Evolutionary conservation across 768 basidiomycete genomes (phyloP).

Genomic region (Roridomyces roridus): DNA sequence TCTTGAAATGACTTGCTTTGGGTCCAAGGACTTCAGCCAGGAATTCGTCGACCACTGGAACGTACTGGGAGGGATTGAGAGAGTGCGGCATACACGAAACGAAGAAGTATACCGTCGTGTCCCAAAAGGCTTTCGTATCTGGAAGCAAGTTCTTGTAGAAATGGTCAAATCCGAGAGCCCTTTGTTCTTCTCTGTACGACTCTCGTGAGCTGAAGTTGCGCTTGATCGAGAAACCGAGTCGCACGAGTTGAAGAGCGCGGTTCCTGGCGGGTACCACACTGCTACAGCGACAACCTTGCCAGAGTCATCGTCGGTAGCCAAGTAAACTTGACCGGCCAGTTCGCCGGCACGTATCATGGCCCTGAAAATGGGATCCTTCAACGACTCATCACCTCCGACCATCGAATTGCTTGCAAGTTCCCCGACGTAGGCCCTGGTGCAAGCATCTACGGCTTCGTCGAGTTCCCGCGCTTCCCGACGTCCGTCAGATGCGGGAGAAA

Average conservation of each 20-base stretch:
- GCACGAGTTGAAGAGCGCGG: slow-evolving; percentile 38
- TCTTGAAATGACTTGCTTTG: background rate
- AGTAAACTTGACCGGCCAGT: slow-evolving; percentile 35
- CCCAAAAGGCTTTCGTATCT: slow-evolving; percentile 31
- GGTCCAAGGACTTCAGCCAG: slow-evolving; percentile 8
- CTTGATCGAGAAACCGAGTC: slow-evolving; percentile 10
- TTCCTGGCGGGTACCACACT: slow-evolving; percentile 40
- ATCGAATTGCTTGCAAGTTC: slow-evolving; percentile 33
- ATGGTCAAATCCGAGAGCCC: slow-evolving; percentile 32
- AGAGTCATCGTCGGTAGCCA: slow-evolving; percentile 27
- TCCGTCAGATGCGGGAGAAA: background rate
- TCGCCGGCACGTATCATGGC: slow-evolving; percentile 33
- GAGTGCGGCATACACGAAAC: background rate
- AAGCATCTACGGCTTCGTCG: slow-evolving; percentile 17
- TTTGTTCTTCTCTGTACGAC: slow-evolving; percentile 30
- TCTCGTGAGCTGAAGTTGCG: background rate
- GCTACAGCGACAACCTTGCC: slow-evolving; percentile 33
- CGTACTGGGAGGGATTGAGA: slow-evolving; percentile 5
- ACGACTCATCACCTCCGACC: slow-evolving; percentile 30
- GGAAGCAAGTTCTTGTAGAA: slow-evolving; percentile 31
- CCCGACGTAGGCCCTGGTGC: slow-evolving; percentile 11
- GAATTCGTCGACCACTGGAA: slow-evolving; percentile 10
- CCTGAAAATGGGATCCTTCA: slow-evolving; percentile 30
- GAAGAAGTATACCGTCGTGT: slow-evolving; percentile 24
- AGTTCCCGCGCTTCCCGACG: slow-evolving; percentile 2